Evolutionary conservation across 2,329 filamentous ascomycete genomes (phyloP), one percentile per base, ranked within the genome.

Genomic region (Aspergillus sp.): DNA sequence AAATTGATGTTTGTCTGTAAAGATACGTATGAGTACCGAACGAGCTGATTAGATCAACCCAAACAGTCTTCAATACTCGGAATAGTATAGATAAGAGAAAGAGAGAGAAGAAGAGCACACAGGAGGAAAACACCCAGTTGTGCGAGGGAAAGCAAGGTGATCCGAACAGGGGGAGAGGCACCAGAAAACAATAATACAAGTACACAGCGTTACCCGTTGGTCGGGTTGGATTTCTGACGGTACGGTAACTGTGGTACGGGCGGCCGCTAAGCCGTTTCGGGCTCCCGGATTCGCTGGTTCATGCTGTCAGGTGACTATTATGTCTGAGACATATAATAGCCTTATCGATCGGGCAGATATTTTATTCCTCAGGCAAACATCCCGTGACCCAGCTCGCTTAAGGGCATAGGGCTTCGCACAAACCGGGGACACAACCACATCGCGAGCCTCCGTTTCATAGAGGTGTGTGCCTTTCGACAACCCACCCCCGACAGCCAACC

Each of bases 401-500:
- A 61, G 60, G 61, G 62, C 51, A 58, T 66, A 66, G 64, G 64
- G 64, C 63, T 66, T 62, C 60, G 61, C 65, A 66, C 65, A 68
- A 55, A 59, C 50, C 48, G 46, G 45, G 48, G 54, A 64, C 59
- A 64, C 59, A 62, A 62, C 57, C 56, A 54, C 62, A 61, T 64
- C 59, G 56, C 58, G 54, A 57, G 56, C 57, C 55, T 56, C 55
- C 61, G 57, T 58, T 57, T 60, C 59, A 53, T 57, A 61, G 25
- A 30, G 19, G 15, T 20, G 37, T 39, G 62, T 60, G 60, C 62
- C 64, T 67, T 30, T 62, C 60, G 63, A 66, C 65, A 63, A 63
- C 62, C 61, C 61, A 65, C 57, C 25, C 60, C 64, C 65, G 64
- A 67, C 64, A 69, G 53, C 64, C 61, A 67, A 66, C 64, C 53